phyloP scores from a whole-genome alignment of 2,329 filamentous ascomycete species.

The Phialocephala subalpina region DNA sequence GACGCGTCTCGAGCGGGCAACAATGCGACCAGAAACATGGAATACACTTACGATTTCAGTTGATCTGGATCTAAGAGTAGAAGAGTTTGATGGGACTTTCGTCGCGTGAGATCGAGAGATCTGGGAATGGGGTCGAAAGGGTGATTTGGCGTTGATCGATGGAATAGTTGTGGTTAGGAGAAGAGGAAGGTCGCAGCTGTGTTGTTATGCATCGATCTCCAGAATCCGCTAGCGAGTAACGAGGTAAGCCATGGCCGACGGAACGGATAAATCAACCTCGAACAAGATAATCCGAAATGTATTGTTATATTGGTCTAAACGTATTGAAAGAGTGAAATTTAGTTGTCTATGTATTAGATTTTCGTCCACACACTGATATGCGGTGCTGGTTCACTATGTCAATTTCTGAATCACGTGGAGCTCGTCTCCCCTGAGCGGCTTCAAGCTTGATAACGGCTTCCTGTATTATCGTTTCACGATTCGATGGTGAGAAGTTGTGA shows the following conservation, averaged over 20 bases:
- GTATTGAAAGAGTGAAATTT: neutral
- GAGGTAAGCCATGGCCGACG: slow-evolving; percentile 20
- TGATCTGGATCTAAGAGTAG: neutral
- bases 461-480: neutral
- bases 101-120: slow-evolving; percentile 28
- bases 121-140: slow-evolving; percentile 22
- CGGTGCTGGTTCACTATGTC: neutral
- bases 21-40: slow-evolving; percentile 33
- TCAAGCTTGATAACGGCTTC: neutral
- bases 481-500: neutral
- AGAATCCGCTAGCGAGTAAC: slow-evolving; percentile 26
- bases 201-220: slow-evolving; percentile 35
- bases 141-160: slow-evolving; percentile 32
- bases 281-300: slow-evolving; percentile 19
- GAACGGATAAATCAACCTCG: slow-evolving; percentile 32
- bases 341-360: slow-evolving; percentile 2
- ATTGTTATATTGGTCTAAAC: slow-evolving; percentile 15
- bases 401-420: slow-evolving; percentile 7
- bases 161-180: slow-evolving; percentile 25
- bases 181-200: slow-evolving; percentile 29
- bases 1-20: slow-evolving; percentile 35
- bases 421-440: neutral
- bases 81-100: slow-evolving; percentile 17
- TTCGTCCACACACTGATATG: neutral
- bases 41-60: slow-evolving; percentile 37